Evolutionary conservation across 2,329 filamentous ascomycete species (phyloP).

Genomic region (Tolypocladium endophyticum): DNA sequence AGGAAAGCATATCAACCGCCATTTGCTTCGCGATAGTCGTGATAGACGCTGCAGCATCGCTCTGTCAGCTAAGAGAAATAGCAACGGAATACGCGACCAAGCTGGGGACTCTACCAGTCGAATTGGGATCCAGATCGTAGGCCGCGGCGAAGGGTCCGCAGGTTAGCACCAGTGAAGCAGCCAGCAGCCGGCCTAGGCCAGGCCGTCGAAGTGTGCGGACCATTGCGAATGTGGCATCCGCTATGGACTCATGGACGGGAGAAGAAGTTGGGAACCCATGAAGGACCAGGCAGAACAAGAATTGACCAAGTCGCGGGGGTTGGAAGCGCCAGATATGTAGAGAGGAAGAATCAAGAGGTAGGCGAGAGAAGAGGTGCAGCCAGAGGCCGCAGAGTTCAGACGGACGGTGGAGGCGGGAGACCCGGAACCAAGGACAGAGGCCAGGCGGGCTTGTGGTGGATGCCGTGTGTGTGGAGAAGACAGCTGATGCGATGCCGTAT

Average conservation of each 20-base stretch:
- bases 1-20: slow-evolving; percentile 36
- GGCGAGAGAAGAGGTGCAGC: not conserved
- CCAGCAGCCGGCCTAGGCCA: slow-evolving; percentile 10
- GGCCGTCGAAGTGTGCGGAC: slow-evolving; percentile 4
- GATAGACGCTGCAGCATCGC: slow-evolving; percentile 32
- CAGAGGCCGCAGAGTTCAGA: not conserved
- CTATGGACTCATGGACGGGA: slow-evolving; percentile 1
- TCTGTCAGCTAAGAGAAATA: slow-evolving; percentile 1
- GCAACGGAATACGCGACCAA: not conserved
- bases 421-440: not conserved
- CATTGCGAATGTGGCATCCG: slow-evolving; percentile 8
- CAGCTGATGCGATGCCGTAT: not conserved
- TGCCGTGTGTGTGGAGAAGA: slow-evolving; percentile 7
- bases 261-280: slow-evolving; percentile 3
- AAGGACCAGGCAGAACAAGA: not conserved
- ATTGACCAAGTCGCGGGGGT: not conserved
- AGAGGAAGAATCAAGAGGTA: not conserved
- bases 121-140: slow-evolving; percentile 26
- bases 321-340: not conserved
- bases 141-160: slow-evolving; percentile 15
- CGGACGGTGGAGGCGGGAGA: not conserved
- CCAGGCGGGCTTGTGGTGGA: not conserved
- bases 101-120: slow-evolving; percentile 16
- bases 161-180: slow-evolving; percentile 12
- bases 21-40: slow-evolving; percentile 37